Evolutionary conservation across 2,329 filamentous ascomycete species (phyloP), one percentile per base, ranked within the genome.

Genomic region (Scedosporium boydii): DNA sequence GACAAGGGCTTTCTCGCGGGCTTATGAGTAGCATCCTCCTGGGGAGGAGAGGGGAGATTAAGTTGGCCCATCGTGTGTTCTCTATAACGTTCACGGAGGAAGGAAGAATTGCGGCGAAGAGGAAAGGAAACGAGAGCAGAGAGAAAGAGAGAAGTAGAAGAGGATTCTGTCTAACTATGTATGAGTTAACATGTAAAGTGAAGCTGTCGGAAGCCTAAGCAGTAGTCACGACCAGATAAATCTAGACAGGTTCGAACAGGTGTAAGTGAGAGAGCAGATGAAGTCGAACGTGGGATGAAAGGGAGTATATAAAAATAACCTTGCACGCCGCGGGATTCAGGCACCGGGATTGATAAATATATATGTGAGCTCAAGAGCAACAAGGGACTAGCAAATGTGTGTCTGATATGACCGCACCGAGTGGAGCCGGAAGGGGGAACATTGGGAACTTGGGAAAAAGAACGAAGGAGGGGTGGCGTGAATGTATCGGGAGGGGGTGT

Each of bases 1-100:
- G 61, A 58, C 38, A 34, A 16, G 6, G 59, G 53, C 34, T 61
- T 61, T 44, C 53, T 57, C 29, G 60, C 10, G 14, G 60, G 60
- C 61, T 62, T 62, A 42, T 57, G 60, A 23, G n/a, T 26, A n/a
- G 29, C 38, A 27, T 62, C 61, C 61, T 62, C 61, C 6, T 55
- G 41, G 4, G 61, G 61, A 58, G 61, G 61, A 44, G 61, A 58
- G 21, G 61, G 61, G 5, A 62, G 51, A 55, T 55, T 62, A 38
- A 41, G 57, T 26, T 58, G 61, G 18, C 61, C 61, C 61, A 62
- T 62, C 53, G 55, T 51, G 9, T 21, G 12, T 14, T 23, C 18
- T 48, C n/a, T 14, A 10, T 29, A 6, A 27, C 23, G 51, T 2
- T 38, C 34, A 38, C 34, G 34, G 34, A 38, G 34, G 34, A 38